Base-by-base conservation (phyloP, 2,329 filamentous ascomycete species). In the Xylaria sp. region DNA sequence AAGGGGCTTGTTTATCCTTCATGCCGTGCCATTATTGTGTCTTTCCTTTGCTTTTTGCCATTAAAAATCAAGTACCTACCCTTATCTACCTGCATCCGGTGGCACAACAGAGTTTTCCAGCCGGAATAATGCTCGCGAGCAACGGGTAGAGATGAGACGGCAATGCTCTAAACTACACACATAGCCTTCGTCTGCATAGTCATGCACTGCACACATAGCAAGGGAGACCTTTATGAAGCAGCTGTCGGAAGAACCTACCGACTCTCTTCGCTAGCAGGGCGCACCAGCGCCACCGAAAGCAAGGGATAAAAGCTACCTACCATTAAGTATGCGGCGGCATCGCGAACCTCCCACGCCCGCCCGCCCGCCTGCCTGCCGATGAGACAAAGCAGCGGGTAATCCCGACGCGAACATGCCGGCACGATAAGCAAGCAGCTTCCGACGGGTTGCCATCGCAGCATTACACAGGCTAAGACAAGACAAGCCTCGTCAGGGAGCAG, bases 401-500 rank as follows among this genome's bases (percentile, higher is more conserved):
- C 59, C 63, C 63, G 63, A 51, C 42, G 22, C 36, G 45, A 36
- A 57, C 51, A 42, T 44, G 53, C 25, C n/a, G 11, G n/a, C 27
- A 36, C n/a, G 31, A 53, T 53, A 53, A 38, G n/a, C 31, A 53
- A 53, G 25, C 50, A 22, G 9, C 31, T 53, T 25, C 31, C 31
- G 17, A 53, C 5, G 50, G 31, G 9, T 7, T 31, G 15, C 15
- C 27, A n/a, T 33, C n/a, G n/a, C 7, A 36, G 25, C 25, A 60
- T 42, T 55, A n/a, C 62, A 60, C 38, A 31, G 38, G 13, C 49
- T 17, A 29, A 57, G 62, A 60, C 55, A 29, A 57, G 62, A 60
- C 55, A 60, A 47, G 42, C 29, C 17, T 55, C 25, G 17, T 15
- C 3, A 15, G 29, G 22, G 39, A 36, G 10, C 39, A 42, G 5